Evolutionary conservation across 1,139 yeast species (phyloP), one percentile per base, ranked within the genome.

Genomic region (Pichia norvegensis): DNA sequence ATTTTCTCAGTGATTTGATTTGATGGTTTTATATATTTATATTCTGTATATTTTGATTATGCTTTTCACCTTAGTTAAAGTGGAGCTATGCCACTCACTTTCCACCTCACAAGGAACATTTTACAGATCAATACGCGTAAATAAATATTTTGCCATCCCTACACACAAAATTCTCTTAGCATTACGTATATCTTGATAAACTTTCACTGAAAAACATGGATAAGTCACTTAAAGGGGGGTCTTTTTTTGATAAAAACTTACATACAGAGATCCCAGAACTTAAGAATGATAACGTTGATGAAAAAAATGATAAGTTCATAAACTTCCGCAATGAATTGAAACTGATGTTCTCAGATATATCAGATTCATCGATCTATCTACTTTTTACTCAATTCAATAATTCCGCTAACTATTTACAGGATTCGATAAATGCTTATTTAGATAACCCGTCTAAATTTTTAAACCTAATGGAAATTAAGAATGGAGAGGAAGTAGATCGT

Each of bases 351-450:
- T 43, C 48, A 1, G 48, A 46, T 19, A 50, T 61, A 13, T 41
- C 47, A 8, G 47, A 40, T 6, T 11, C 27, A 1, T 40, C 52
- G 9, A 40, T 53, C 8, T 25, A 29, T 16, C 31, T 38, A 14
- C 45, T 61, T 25, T 59, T 43, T 35, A 41, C 39, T 4, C 52
- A 55, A 19, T 56, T 48, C 46, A 41, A 41, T 11, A 37, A 37
- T 11, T 40, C 50, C 2, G 23, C 41, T 2, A 46, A 52, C n/a
- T 25, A 43, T 9, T 36, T 60, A 3, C 40, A 52, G 33, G 46
- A 50, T 22, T 61, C 64, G 0, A 56, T 52, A 3, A 60, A 61
- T 45, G 60, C 58, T 1, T 60, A 55, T 43, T 43, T 60, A 25
- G 64, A 60, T 38, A 44, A 49, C 13, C 45, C 52, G 8, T 52